These are phyloP conservation scores for Asterophora lycoperdoides DNA, from an alignment of 768 basidiomycete genomes.

Conservation along the genomic window DNA sequence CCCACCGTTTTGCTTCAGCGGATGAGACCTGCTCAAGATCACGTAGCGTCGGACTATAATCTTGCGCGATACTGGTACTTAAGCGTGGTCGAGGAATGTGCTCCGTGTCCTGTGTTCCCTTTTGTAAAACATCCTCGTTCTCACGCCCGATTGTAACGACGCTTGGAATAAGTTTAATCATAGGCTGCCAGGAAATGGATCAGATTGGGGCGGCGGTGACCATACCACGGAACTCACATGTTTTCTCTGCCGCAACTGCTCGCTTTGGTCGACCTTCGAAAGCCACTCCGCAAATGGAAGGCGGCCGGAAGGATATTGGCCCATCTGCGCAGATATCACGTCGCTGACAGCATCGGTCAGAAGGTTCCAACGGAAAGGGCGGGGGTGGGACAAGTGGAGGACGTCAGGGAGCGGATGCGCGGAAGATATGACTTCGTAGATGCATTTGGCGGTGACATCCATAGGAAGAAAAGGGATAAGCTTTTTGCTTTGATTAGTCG, in stretches of 20 bases:
- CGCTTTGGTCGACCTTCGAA: background rate
- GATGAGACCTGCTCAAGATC: background rate
- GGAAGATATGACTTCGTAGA: background rate
- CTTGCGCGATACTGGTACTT: background rate
- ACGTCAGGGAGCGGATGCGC: background rate
- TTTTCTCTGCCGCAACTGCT: background rate
- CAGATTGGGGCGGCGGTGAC: background rate
- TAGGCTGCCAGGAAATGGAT: background rate
- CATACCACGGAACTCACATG: background rate
- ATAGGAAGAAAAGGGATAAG: background rate
- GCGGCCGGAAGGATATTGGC: background rate
- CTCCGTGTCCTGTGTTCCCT: background rate
- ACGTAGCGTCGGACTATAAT: background rate
- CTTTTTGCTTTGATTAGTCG: background rate
- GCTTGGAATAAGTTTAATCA: background rate
- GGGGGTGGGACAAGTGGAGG: conserved; percentile 1
- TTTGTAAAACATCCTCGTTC: background rate
- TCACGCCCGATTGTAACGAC: no score
- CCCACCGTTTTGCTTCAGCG: background rate
- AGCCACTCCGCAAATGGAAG: background rate
- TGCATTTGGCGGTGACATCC: conserved; percentile 2
- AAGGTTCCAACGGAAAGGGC: conserved; percentile 1
- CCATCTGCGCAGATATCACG: background rate
- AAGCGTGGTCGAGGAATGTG: background rate
- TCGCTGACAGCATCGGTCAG: background rate